Conservation (phyloP, 73 alveolate species). For the Stentor coeruleus region DNA sequence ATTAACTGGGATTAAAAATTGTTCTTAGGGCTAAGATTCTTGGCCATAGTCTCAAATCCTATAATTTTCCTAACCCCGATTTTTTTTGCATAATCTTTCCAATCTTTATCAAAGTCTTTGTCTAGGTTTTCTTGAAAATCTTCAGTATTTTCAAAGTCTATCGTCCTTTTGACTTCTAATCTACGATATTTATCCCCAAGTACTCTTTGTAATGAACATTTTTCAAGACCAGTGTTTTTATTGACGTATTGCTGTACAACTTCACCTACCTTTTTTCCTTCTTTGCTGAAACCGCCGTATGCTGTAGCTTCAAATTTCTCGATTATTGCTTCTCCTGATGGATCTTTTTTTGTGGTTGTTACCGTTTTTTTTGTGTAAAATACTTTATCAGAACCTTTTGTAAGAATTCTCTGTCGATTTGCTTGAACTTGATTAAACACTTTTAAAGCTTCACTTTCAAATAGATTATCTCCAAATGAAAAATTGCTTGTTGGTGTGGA, state of each 20-base stretch:
- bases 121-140: background rate
- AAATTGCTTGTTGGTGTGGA: no score
- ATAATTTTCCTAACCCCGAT: background rate
- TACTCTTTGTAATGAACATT: background rate
- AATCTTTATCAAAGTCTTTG: background rate
- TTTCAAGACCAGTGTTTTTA: background rate
- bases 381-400: background rate
- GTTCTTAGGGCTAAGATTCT: background rate
- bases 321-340: constrained; percentile 46
- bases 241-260: background rate
- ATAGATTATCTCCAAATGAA: no score
- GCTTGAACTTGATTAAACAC: background rate
- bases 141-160: background rate
- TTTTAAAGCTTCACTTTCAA: background rate
- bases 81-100: background rate
- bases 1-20: no score
- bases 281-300: constrained; percentile 44
- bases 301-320: constrained; percentile 49
- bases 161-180: background rate
- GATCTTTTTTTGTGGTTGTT: background rate
- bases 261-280: constrained; percentile 74
- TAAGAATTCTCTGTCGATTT: background rate
- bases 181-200: background rate
- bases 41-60: background rate
- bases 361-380: background rate